Evolutionary conservation across 139 green algal genomes (phyloP).

Genomic region (Choricystis sp.): DNA sequence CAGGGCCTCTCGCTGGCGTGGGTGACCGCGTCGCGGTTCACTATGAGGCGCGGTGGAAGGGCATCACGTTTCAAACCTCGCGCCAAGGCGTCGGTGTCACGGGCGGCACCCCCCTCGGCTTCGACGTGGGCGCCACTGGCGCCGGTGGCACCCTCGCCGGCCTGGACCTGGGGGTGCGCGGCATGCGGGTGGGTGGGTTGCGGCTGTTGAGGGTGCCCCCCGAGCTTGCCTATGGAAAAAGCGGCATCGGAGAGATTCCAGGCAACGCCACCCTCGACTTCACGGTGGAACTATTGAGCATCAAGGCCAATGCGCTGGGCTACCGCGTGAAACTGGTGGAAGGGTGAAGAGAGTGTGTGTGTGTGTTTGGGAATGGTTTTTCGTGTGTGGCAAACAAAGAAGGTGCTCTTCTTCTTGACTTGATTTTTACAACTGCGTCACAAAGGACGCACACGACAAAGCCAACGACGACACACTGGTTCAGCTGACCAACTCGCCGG

Average conservation of each 20-base stretch:
- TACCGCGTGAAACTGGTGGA: conserved; percentile 49
- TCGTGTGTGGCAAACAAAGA: too few species aligned
- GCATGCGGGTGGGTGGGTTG: conserved; percentile 64
- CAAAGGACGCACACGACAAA: background rate
- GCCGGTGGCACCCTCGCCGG: conserved; percentile 43
- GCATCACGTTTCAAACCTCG: conserved; percentile 51
- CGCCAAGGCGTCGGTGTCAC: conserved; percentile 9
- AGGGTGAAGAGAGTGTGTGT: conserved; percentile 18
- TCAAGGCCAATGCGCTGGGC: conserved; percentile 43
- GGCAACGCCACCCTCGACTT: conserved; percentile 42
- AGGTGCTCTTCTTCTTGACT: too few species aligned
- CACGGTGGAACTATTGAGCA: conserved; percentile 62
- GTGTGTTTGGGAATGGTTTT: too few species aligned
- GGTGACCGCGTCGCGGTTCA: conserved; percentile 59
- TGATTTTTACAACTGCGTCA: too few species aligned
- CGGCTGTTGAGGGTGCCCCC: conserved; percentile 61
- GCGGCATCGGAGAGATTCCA: conserved; percentile 60
- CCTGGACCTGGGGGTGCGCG: conserved; percentile 62
- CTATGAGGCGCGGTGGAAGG: conserved; percentile 57
- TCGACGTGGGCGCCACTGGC: conserved; percentile 58
- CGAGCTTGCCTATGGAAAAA: conserved; percentile 47
- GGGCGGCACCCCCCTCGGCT: conserved; percentile 62
- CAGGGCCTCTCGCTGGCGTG: conserved; percentile 24
- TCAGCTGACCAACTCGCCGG: conserved; percentile 7
- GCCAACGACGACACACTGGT: background rate